These are phyloP conservation scores for Aureobasidium leucospermi DNA, from an alignment of 2,329 filamentous ascomycete species.

Conservation along the genomic window DNA sequence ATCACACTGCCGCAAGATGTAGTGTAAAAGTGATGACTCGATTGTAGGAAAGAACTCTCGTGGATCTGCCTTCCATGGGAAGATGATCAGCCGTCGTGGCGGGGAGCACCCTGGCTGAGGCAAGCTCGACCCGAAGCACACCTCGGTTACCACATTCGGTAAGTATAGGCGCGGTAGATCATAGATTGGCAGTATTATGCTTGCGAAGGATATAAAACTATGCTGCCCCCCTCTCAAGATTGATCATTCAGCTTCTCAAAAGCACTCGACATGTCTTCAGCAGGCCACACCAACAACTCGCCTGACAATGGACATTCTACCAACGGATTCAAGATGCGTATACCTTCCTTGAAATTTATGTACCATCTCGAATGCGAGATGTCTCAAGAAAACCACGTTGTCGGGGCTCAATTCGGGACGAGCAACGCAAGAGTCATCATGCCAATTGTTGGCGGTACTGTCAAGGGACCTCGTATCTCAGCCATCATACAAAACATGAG, in stretches of 20 bases:
- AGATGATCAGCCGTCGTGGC: background rate
- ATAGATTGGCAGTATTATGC: background rate
- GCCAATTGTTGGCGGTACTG: constrained; percentile 19
- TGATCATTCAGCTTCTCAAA: background rate
- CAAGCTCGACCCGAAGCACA: background rate
- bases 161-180: background rate
- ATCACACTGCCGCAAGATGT: background rate
- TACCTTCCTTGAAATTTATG: constrained; percentile 20
- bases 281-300: background rate
- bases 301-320: background rate
- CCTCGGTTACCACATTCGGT: background rate
- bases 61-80: too few relatives aligned
- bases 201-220: background rate
- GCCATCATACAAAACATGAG: constrained; percentile 18
- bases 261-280: background rate
- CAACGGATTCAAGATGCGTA: constrained; percentile 14
- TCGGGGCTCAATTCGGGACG: constrained; percentile 17
- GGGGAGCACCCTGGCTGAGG: background rate
- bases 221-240: background rate
- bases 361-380: constrained; percentile 21
- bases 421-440: constrained; percentile 18
- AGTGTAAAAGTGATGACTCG: background rate
- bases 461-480: constrained; percentile 19
- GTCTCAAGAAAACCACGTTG: constrained; percentile 17
- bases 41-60: background rate